A percentile compares a stretch with the other conserved stretches of the same genome.
phyloP scores from a whole-genome alignment of 179 eudicot genomes.

The Silene coronaria region DNA sequence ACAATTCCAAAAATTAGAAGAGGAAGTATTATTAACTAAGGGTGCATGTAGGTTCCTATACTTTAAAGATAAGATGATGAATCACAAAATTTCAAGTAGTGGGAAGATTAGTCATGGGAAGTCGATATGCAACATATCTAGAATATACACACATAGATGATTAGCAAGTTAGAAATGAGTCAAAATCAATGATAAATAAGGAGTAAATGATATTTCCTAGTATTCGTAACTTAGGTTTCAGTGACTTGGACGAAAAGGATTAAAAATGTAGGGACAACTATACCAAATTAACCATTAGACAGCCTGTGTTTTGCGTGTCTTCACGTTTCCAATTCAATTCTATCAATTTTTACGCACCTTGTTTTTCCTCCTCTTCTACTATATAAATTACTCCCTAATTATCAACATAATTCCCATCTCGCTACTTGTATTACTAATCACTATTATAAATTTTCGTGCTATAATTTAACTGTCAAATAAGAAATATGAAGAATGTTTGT shows the following conservation, averaged over 20 bases:
- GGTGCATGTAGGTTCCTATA: too few relatives aligned
- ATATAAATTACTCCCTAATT: not conserved
- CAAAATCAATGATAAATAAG: not conserved
- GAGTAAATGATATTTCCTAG: not conserved
- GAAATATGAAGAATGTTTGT: constrained; percentile 21
- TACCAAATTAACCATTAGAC: constrained; percentile 2
- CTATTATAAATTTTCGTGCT: not conserved
- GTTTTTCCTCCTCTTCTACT: not conserved
- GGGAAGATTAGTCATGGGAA: too few relatives aligned
- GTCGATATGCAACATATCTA: too few relatives aligned
- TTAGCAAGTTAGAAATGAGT: constrained; percentile 3
- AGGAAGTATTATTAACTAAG: too few relatives aligned
- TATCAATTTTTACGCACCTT: not conserved
- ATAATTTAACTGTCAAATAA: not conserved
- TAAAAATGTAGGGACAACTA: not conserved
- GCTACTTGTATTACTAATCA: not conserved
- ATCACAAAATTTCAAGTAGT: too few relatives aligned
- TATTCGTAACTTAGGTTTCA: not conserved
- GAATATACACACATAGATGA: too few relatives aligned
- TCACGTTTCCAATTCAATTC: not conserved
- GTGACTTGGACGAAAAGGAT: constrained; percentile 4
- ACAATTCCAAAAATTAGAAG: too few relatives aligned
- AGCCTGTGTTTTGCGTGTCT: not conserved
- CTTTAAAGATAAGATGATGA: too few relatives aligned
- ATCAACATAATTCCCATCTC: not conserved